Conservation (phyloP, 371 early-diverging fungal species). For the Actinomortierella ambigua region DNA sequence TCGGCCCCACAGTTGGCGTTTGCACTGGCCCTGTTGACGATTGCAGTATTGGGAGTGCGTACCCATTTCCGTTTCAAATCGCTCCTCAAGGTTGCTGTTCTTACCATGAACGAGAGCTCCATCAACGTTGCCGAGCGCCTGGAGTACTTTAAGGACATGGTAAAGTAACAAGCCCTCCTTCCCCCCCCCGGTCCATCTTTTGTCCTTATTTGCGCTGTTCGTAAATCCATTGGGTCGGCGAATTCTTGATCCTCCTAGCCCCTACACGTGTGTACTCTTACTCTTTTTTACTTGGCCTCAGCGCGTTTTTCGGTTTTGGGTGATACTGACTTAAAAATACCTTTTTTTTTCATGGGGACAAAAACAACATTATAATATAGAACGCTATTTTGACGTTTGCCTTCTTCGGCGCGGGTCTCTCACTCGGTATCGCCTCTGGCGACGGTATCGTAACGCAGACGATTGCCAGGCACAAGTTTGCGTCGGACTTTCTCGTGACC, state of each 20-base stretch:
- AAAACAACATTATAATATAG: slow-evolving; percentile 4
- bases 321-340: too few relatives aligned
- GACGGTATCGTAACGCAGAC: slow-evolving; percentile 17
- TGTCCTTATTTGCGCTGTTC: not conserved
- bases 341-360: too few relatives aligned
- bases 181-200: not conserved
- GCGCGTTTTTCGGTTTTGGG: too few relatives aligned
- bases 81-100: slow-evolving; percentile 15
- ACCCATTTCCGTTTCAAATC: slow-evolving; percentile 23
- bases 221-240: too few relatives aligned
- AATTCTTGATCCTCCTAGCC: too few relatives aligned
- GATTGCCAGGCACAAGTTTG: slow-evolving; percentile 28
- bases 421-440: slow-evolving; percentile 15
- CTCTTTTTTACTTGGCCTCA: not conserved
- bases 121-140: slow-evolving; percentile 16
- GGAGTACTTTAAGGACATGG: slow-evolving; percentile 36
- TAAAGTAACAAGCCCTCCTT: not conserved
- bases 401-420: slow-evolving; percentile 9
- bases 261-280: not conserved
- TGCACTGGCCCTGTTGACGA: slow-evolving; percentile 7
- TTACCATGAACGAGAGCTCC: slow-evolving; percentile 15
- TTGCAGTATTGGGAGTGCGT: slow-evolving; percentile 12
- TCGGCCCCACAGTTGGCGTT: slow-evolving; percentile 23
- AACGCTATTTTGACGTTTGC: slow-evolving; percentile 17
- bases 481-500: slow-evolving; percentile 17